Percentiles rank a stretch among this genome's conserved stretches.
These are phyloP conservation scores for Glycine latifolia DNA, from an alignment of 306 rosid species.

Conservation along the genomic window DNA sequence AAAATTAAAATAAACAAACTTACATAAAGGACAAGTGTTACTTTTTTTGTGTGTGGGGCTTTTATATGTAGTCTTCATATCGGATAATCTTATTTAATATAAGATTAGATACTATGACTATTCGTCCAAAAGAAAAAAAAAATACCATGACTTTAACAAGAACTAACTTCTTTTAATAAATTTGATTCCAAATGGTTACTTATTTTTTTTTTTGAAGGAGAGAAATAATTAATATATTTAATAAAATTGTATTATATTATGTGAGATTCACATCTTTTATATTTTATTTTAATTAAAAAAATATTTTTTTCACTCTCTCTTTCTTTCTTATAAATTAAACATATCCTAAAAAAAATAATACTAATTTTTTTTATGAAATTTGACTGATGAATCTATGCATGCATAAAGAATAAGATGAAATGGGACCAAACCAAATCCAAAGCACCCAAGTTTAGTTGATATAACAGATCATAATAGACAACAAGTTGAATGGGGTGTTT, in stretches of 20 bases:
- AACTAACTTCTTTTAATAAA: neutral
- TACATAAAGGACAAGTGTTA: neutral
- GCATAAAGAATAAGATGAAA: conserved; percentile 2
- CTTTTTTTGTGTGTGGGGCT: neutral
- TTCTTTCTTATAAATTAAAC: too few relatives aligned
- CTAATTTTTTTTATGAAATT: neutral
- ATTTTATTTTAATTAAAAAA: too few relatives aligned
- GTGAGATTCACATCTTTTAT: too few relatives aligned
- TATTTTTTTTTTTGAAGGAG: too few relatives aligned
- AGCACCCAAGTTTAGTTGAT: neutral
- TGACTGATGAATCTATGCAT: neutral
- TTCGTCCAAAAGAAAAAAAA: too few relatives aligned
- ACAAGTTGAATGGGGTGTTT: neutral
- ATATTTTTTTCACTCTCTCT: too few relatives aligned
- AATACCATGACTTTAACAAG: neutral
- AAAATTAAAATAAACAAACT: neutral
- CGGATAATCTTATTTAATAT: neutral
- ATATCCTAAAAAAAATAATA: too few relatives aligned
- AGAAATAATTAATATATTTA: too few relatives aligned
- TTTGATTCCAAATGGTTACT: neutral
- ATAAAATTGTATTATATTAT: too few relatives aligned
- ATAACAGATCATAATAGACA: neutral
- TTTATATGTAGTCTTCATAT: neutral
- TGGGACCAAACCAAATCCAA: neutral
- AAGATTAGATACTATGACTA: neutral